These are phyloP conservation scores for Neodidymelliopsis sp. DNA, from an alignment of 2,329 filamentous ascomycete species.

Conservation along the genomic window DNA sequence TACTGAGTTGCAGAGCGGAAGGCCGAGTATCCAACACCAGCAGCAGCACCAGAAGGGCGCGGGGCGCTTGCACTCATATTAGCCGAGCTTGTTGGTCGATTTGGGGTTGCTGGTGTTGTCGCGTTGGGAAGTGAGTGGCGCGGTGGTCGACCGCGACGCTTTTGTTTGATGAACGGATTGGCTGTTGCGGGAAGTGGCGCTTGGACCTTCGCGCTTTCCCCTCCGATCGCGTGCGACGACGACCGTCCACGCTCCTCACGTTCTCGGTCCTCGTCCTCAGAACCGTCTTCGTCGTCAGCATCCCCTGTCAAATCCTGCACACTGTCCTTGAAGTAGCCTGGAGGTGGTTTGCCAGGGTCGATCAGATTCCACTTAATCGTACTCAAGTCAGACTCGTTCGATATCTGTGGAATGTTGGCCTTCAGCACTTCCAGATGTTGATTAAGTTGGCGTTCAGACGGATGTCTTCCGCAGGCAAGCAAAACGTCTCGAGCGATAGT, in stretches of 20 bases:
- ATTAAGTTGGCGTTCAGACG: slow-evolving; percentile 66
- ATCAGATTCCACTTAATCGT: slow-evolving; percentile 69
- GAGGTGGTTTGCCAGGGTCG: slow-evolving; percentile 61
- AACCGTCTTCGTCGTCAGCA: slow-evolving; percentile 46
- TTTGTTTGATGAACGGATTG: slow-evolving; percentile 43
- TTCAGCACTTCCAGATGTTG: slow-evolving; percentile 62
- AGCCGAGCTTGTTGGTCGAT: slow-evolving; percentile 18
- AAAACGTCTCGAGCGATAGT: slow-evolving; percentile 71
- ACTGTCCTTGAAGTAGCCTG: slow-evolving; percentile 41
- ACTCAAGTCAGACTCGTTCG: slow-evolving; percentile 59
- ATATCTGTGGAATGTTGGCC: slow-evolving; percentile 53
- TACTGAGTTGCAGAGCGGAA: slow-evolving; percentile 46
- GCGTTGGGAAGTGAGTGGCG: slow-evolving; percentile 38
- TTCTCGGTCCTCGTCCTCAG: slow-evolving; percentile 34
- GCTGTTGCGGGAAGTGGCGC: slow-evolving; percentile 37
- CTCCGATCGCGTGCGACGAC: slow-evolving; percentile 29
- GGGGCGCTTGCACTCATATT: slow-evolving; percentile 39
- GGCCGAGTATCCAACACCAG: slow-evolving; percentile 51
- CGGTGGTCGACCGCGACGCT: slow-evolving; percentile 48
- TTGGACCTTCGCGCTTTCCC: slow-evolving; percentile 35
- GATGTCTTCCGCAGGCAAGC: slow-evolving; percentile 67
- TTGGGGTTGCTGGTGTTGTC: slow-evolving; percentile 26
- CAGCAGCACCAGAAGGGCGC: slow-evolving; percentile 18
- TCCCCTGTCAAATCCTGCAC: slow-evolving; percentile 39
- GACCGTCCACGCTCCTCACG: slow-evolving; percentile 19